Base-by-base conservation (phyloP, 352 stramenopile genomes). In the Phytophthora kernoviae region DNA sequence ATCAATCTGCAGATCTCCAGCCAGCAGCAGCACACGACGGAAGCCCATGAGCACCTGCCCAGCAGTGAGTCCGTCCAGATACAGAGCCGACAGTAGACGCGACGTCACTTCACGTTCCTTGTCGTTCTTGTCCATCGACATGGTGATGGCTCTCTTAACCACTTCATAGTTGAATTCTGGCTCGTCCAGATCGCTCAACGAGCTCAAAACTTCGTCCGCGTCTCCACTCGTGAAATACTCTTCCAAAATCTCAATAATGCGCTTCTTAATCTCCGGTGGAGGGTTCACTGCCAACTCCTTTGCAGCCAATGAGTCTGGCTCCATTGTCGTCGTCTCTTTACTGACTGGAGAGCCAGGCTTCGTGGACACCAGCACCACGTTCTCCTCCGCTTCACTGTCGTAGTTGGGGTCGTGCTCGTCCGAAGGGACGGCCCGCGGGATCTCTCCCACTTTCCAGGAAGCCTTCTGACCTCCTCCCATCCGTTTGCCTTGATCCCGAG, bases 1-100 rank as follows among this genome's bases (percentile, higher is more conserved):
- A 61, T 99, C 97, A 47, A 99, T 96, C 57, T 92, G 80, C 54
- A 99, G 83, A 66, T 99, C 97, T 32, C 98, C 94, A 7, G 98
- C 84, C 8, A 95, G 81, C 58, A 99, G 84, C 43, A 99, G 83
- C 26, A 99, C 83, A 21, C 96, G 84, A 58, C 98, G 93, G 67
- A 99, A 99, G 22, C 97, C 98, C 71, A 91, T 91, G 24, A 84
- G 67, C 45, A 96, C 83, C 62, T 94, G 77, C 24, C 79, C 77
- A 2, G 82, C 81, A 27, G 83, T 92, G 7, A 96, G 60, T 5
- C 84, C 84, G 51, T 94, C 89, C 53, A 98, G 81, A 67, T 98
- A 98, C 39, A 98, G 72, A 57, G 92, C 87, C 24, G 94, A 97
- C 49, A 99, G 83, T 24, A 99, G 65, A 21, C 94, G 80, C 27